Conservation (phyloP, 805 yeast species). For the Peterozyma toletana region DNA sequence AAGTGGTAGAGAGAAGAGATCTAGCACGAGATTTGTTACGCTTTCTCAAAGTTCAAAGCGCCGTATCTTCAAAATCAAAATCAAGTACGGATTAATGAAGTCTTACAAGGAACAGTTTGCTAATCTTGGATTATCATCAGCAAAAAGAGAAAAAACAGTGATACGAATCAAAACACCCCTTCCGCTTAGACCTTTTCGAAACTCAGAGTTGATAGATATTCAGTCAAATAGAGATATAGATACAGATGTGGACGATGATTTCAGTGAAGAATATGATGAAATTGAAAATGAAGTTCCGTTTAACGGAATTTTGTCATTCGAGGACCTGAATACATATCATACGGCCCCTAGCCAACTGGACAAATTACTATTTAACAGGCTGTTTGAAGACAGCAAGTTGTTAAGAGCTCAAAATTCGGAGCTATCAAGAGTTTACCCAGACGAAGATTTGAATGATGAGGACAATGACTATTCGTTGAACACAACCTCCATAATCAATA, state of each 20-base stretch:
- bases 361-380: constrained; percentile 36
- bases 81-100: too few relatives aligned
- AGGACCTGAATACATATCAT: constrained; percentile 49
- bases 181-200: too few relatives aligned
- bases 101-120: too few relatives aligned
- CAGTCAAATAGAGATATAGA: too few relatives aligned
- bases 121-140: too few relatives aligned
- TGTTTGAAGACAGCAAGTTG: constrained; percentile 30
- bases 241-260: neutral
- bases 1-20: constrained; percentile 9
- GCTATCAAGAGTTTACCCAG: constrained; percentile 16
- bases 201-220: too few relatives aligned
- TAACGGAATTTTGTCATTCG: constrained; percentile 53
- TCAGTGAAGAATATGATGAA: constrained; percentile 15
- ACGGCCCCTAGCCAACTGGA: constrained; percentile 56
- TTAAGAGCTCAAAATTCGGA: constrained; percentile 30
- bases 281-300: constrained; percentile 57
- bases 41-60: too few relatives aligned
- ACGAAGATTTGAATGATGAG: constrained; percentile 16
- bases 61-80: too few relatives aligned
- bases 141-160: constrained; percentile 2
- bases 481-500: neutral
- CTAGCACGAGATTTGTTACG: too few relatives aligned
- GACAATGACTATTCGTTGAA: constrained; percentile 16
- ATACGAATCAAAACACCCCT: neutral